Base-by-base conservation (phyloP, 192 early-diverging fungal genomes). In the Entomortierella lignicola region DNA sequence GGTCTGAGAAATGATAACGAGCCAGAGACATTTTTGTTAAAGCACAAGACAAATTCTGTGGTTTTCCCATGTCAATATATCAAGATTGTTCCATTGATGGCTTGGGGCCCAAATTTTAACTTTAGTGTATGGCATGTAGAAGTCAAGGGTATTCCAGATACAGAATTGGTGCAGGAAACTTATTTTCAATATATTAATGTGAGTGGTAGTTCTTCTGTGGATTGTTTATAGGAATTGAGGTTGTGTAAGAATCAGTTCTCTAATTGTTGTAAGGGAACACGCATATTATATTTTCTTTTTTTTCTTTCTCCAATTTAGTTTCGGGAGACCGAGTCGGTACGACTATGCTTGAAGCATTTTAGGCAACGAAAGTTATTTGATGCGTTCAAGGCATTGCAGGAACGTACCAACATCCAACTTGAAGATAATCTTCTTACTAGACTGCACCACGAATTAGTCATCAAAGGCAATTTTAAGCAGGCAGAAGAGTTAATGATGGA, bases 81-180 rank as follows among this genome's bases (percentile, higher is more conserved):
- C 66, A 96, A 96, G 88, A 97, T 99, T 58, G 91, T 93, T 23
- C 97, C 97, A 31, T 79, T 97, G 44, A 82, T 94, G 63, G 93
- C 97, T 1, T 94, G 94, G 87, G 95, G 94, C 25, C 87, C 93
- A 56, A 97, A 97, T 63, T 98, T 97, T 81, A 97, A 95, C 83
- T 98, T 96, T 82, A 93, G 91, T 60, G 92, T 99, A 23, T 99
- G 97, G 97, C 93, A 92, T 80, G 87, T 98, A 10, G 95, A 97
- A 84, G 71, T 98, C 15, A 88, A 86, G 42, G 97, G 97, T 0
- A 87, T 93, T 12, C 81, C 85, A 37, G 88, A 97, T 43, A 72
- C 83, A 26, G 86, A 86, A 30, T 68, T 95, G 20, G 90, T 97
- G 7, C 87, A 94, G 47, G 87, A 86, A 50, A 85, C 84, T 0